Base-by-base conservation (phyloP, 2,329 filamentous ascomycete species). In the Pseudocercospora crystallina region DNA sequence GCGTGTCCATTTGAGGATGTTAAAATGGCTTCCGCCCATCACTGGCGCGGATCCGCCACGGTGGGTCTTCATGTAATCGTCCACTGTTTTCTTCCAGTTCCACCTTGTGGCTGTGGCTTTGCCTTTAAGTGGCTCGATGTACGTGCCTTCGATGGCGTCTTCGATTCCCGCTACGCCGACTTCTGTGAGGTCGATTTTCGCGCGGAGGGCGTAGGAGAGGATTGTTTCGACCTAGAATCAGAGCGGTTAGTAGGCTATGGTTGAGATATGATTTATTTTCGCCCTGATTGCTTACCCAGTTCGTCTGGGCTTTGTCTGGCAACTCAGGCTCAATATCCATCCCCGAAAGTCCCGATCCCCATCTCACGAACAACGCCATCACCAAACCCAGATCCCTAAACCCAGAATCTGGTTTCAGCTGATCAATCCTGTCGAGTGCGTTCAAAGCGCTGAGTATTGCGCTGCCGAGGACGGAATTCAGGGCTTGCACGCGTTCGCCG, bases 1-100 rank as follows among this genome's bases (percentile, higher is more conserved):
- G 14, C 47, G 46, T 5, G 35, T 46, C 54, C 53, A 51, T 37
- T 48, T 53, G 1, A 47, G 36, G 33, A 58, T 54, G 34, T 59
- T 53, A 43, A 44, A 48, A 4, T 51, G 29, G 13, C 43, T 35
- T 12, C 56, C 54, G n/a, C 51, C 58, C 8, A 57, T 37, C 14
- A 47, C 41, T 11, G 41, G 34, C 33, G 13, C 31, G 11, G 13
- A 14, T 20, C n/a, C 30, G 3, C 12, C 20, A 7, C 5, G 9
- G 32, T 36, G 29, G 4, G 17, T 12, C 11, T 36, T 38, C 32
- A 11, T 30, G 12, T 20, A 29, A 32, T 32, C 13, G 39, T 42
- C 14, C 15, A 50, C 40, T 8, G 45, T 31, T n/a, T 34, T 29
- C 2, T 26, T 42, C 46, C 46, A 48, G 7, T n/a, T 42, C 46